Percentiles rank a stretch among this genome's conserved stretches.
These are phyloP conservation scores for Termitomyces titanicus DNA, from an alignment of 768 basidiomycete genomes.

Conservation along the genomic window DNA sequence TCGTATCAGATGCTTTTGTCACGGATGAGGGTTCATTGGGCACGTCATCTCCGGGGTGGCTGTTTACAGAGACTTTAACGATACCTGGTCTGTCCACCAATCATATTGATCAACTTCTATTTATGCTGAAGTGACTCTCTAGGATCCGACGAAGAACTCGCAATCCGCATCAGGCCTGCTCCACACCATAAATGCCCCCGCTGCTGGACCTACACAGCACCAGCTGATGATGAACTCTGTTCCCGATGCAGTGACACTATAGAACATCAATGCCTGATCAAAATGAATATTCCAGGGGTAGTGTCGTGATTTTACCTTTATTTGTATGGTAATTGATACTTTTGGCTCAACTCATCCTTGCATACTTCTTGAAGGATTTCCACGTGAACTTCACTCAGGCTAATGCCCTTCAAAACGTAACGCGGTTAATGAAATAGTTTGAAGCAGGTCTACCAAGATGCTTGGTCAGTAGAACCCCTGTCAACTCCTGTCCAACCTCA, in stretches of 20 bases:
- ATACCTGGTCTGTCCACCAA: conserved; percentile 39
- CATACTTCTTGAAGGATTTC: not conserved
- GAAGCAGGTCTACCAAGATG: not conserved
- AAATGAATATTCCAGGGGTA: not conserved
- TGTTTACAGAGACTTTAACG: conserved; percentile 38
- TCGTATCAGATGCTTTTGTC: conserved; percentile 69
- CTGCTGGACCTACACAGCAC: conserved; percentile 80
- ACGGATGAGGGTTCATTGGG: conserved; percentile 40
- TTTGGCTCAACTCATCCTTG: not conserved
- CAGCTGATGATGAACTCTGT: conserved; percentile 53
- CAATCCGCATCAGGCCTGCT: conserved; percentile 61
- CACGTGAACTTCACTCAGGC: not conserved
- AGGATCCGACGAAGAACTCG: conserved; percentile 31
- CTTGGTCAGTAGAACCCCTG: not conserved
- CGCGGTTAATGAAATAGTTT: not conserved
- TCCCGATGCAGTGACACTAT: conserved; percentile 48
- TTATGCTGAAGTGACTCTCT: not conserved
- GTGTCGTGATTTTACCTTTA: not conserved
- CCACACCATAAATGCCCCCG: conserved; percentile 74
- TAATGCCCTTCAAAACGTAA: not conserved
- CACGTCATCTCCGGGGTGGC: conserved; percentile 42
- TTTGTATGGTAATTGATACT: conserved; percentile 6
- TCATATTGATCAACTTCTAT: not conserved
- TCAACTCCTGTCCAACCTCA: not conserved
- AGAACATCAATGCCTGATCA: not conserved